These are phyloP conservation scores for Monosporascus sp. DNA, from an alignment of 2,329 filamentous ascomycete species.

Conservation along the genomic window DNA sequence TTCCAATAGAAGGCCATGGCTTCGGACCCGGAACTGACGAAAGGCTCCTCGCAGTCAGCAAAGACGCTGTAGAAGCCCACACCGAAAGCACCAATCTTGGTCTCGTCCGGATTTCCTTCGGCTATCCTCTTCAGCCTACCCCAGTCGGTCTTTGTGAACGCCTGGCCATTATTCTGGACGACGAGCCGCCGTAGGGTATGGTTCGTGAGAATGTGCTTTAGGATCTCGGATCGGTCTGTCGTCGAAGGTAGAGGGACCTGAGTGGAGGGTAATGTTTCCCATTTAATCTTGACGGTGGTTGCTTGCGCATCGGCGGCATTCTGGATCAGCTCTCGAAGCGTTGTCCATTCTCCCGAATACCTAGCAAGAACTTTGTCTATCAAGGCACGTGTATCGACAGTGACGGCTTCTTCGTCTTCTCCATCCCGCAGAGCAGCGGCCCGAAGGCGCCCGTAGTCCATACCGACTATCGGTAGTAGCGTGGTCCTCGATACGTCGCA, in stretches of 20 bases:
- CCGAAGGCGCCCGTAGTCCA: constrained; percentile 73
- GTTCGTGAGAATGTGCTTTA: constrained; percentile 79
- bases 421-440: constrained; percentile 82
- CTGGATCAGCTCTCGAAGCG: constrained; percentile 87
- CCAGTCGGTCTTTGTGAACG: constrained; percentile 91
- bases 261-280: constrained; percentile 83
- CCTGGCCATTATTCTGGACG: constrained; percentile 85
- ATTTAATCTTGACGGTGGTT: constrained; percentile 81
- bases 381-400: constrained; percentile 90
- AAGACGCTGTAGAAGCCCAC: constrained; percentile 99
- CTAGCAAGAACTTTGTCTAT: constrained; percentile 97
- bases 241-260: constrained; percentile 64
- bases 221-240: constrained; percentile 61
- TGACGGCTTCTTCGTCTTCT: constrained; percentile 93
- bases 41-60: constrained; percentile 95
- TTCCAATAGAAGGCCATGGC: constrained; percentile 99
- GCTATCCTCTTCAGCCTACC: constrained; percentile 89
- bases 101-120: constrained; percentile 98
- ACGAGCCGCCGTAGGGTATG: constrained; percentile 84
- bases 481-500: not conserved
- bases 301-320: constrained; percentile 98
- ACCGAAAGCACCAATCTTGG: constrained; percentile 97
- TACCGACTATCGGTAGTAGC: constrained; percentile 26
- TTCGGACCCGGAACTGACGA: constrained; percentile 85
- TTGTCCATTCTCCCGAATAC: constrained; percentile 94